Conservation (phyloP, 148 eudicot species). For the Chenopodium quinoa region DNA sequence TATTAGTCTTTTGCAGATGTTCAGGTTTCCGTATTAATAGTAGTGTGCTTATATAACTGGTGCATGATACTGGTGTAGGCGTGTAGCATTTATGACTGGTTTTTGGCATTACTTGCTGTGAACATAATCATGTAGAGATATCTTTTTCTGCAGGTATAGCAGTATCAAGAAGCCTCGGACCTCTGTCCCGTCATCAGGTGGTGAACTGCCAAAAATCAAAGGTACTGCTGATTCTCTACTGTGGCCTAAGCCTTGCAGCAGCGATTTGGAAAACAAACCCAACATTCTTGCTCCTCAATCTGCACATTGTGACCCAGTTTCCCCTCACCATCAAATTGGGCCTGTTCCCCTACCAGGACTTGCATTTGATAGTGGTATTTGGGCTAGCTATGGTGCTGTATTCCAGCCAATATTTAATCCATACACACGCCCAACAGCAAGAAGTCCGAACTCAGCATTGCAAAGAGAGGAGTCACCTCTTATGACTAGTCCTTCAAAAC, state of each 20-base stretch:
- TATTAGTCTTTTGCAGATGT: neutral
- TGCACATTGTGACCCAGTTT: constrained; percentile 19
- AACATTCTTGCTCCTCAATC: constrained; percentile 15
- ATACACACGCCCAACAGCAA: constrained; percentile 12
- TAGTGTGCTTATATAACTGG: neutral
- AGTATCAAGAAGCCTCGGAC: constrained; percentile 30
- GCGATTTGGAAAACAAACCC: constrained; percentile 19
- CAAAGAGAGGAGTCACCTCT: constrained; percentile 38
- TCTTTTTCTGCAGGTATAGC: constrained; percentile 34
- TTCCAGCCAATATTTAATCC: constrained; percentile 23
- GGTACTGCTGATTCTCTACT: constrained; percentile 15
- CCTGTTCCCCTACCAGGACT: constrained; percentile 18
- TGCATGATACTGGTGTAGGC: neutral
- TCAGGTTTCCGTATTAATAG: neutral
- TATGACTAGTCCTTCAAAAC: constrained; percentile 31
- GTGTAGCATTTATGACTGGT: neutral
- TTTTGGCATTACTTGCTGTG: neutral
- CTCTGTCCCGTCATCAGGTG: constrained; percentile 15
- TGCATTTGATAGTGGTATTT: constrained; percentile 13
- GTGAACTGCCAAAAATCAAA: constrained; percentile 20
- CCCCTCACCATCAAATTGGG: constrained; percentile 25
- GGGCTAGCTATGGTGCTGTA: constrained; percentile 22
- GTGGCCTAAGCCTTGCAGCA: constrained; percentile 17
- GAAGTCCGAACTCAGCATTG: constrained; percentile 23
- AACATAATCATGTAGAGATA: constrained; percentile 3